phyloP scores from a whole-genome alignment of 176 grass and related monocot genomes.

The Thinopyrum elongatum region DNA sequence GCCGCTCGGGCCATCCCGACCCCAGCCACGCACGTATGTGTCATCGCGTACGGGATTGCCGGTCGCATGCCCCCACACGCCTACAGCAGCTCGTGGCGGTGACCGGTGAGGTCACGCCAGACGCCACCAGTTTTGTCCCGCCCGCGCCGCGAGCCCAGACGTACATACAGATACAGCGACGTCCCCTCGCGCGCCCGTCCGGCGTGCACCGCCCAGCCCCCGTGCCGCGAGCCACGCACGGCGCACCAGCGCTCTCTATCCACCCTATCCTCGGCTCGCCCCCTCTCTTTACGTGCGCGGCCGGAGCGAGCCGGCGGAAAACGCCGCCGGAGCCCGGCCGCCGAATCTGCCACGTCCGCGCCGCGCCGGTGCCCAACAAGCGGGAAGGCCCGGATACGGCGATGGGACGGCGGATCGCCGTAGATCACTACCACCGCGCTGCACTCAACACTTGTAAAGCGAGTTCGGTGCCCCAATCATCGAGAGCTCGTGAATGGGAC shows the following conservation, averaged over 20 bases:
- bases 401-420: background rate
- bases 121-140: slow-evolving; percentile 25
- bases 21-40: background rate
- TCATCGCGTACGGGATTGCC: background rate
- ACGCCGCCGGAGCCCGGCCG: background rate
- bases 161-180: background rate
- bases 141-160: background rate
- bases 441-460: slow-evolving; percentile 19
- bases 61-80: background rate
- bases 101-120: slow-evolving; percentile 23
- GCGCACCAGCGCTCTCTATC: background rate
- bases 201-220: slow-evolving; percentile 10
- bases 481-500: background rate
- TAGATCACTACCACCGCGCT: background rate
- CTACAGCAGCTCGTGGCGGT: background rate
- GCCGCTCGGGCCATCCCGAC: background rate
- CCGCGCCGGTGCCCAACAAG: background rate
- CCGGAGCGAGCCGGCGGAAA: background rate
- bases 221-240: background rate
- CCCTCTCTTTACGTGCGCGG: background rate
- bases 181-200: background rate
- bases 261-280: background rate
- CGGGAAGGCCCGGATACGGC: background rate
- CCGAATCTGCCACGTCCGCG: slow-evolving; percentile 22
- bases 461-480: slow-evolving; percentile 19